phyloP scores from a whole-genome alignment of 345 rosid genomes.

The Bretschneidera sinensis region DNA sequence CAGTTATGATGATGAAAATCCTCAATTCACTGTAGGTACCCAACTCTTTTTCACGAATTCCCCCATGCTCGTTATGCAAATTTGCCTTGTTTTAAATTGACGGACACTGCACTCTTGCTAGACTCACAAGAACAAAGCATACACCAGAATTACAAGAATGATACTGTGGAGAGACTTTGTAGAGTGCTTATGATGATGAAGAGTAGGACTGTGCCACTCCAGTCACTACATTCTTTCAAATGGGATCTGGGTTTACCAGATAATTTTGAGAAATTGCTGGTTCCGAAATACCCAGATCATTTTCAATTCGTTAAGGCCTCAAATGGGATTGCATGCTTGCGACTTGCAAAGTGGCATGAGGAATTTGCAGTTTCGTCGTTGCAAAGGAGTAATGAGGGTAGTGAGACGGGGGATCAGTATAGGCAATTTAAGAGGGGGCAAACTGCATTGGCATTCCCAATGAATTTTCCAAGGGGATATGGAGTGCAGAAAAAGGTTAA shows the following conservation, averaged over 20 bases:
- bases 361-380: slow-evolving; percentile 69
- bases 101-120: slow-evolving; percentile 73
- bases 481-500: slow-evolving; percentile 89
- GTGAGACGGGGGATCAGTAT: slow-evolving; percentile 44
- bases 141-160: slow-evolving; percentile 53
- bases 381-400: slow-evolving; percentile 50
- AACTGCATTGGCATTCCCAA: slow-evolving; percentile 58
- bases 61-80: slow-evolving; percentile 74
- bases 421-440: slow-evolving; percentile 70
- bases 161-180: slow-evolving; percentile 78
- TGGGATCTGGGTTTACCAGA: slow-evolving; percentile 90
- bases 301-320: slow-evolving; percentile 57
- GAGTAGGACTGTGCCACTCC: slow-evolving; percentile 53
- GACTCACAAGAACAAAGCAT: slow-evolving; percentile 74
- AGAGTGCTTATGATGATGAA: slow-evolving; percentile 88
- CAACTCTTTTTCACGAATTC: slow-evolving; percentile 84
- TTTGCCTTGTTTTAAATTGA: slow-evolving; percentile 83
- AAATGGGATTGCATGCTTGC: slow-evolving; percentile 48
- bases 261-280: slow-evolving; percentile 56
- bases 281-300: slow-evolving; percentile 62
- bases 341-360: slow-evolving; percentile 56
- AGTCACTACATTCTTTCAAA: slow-evolving; percentile 65
- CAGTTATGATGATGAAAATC: slow-evolving; percentile 7
- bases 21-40: slow-evolving; percentile 50
- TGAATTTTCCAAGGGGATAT: slow-evolving; percentile 93